Conservation (phyloP, 352 stramenopile genomes). For the Globisporangium viniferum region DNA sequence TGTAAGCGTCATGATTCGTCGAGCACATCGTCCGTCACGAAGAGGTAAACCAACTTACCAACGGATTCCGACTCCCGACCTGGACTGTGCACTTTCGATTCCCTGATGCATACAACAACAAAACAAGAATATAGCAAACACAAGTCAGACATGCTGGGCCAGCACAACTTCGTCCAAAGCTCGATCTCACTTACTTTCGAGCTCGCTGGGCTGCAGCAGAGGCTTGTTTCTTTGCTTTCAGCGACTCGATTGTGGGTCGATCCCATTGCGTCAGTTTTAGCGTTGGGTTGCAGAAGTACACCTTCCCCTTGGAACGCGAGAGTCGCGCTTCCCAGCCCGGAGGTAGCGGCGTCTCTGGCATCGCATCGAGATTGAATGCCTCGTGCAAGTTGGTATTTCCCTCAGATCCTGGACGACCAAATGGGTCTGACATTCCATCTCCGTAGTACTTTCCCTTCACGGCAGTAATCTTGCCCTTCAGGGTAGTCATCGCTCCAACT, state of each 20-base stretch:
- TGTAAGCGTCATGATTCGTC: not conserved
- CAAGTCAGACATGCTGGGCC: not conserved
- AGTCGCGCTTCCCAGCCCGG: slow-evolving; percentile 75
- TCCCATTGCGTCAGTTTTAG: slow-evolving; percentile 82
- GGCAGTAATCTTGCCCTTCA: slow-evolving; percentile 68
- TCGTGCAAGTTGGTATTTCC: slow-evolving; percentile 24
- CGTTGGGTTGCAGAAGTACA: slow-evolving; percentile 83
- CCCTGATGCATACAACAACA: slow-evolving; percentile 22
- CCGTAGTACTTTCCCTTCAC: slow-evolving; percentile 85
- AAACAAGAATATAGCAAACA: not conserved
- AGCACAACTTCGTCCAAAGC: not conserved
- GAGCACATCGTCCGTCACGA: not conserved
- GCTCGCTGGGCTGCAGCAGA: slow-evolving; percentile 39
- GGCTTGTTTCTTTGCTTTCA: slow-evolving; percentile 59
- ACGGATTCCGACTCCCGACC: slow-evolving; percentile 39
- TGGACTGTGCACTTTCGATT: slow-evolving; percentile 25
- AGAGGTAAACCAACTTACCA: slow-evolving; percentile 17
- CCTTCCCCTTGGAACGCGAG: slow-evolving; percentile 82
- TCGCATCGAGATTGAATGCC: slow-evolving; percentile 66
- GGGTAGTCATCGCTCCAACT: slow-evolving; percentile 59
- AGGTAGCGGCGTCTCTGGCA: slow-evolving; percentile 54
- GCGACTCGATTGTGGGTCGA: slow-evolving; percentile 60
- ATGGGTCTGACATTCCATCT: slow-evolving; percentile 7
- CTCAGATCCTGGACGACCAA: slow-evolving; percentile 9
- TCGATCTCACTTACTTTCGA: slow-evolving; percentile 23